phyloP scores from a whole-genome alignment of 75 land plant genomes.

The Sequoiadendron giganteum region DNA sequence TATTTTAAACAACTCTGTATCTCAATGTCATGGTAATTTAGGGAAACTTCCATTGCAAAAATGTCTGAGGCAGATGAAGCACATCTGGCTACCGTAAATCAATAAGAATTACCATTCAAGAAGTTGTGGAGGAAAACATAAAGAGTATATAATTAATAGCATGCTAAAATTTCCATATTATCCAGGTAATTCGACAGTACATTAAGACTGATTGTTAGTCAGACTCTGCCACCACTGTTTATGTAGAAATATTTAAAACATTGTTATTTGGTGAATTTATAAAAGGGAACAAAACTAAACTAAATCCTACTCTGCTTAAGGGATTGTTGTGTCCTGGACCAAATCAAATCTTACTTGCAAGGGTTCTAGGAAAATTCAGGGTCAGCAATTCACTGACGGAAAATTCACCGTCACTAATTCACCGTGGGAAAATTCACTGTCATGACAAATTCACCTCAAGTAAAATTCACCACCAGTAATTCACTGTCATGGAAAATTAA shows the following conservation, averaged over 20 bases:
- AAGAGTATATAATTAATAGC: neutral
- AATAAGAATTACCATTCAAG: neutral
- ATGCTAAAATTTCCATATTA: neutral
- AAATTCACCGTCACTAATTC: no score
- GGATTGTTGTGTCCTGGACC: neutral
- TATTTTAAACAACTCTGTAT: neutral
- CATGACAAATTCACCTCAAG: no score
- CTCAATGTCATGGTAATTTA: neutral
- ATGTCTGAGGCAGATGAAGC: neutral
- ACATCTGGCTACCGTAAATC: neutral
- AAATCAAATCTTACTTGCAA: neutral
- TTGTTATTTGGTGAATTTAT: neutral
- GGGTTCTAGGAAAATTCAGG: no score
- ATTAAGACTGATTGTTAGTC: neutral
- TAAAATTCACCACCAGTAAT: no score
- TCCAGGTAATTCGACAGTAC: neutral
- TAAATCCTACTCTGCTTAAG: neutral
- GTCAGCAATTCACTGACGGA: no score
- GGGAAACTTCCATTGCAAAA: neutral
- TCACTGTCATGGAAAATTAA: no score
- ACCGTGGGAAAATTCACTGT: no score
- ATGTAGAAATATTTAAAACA: neutral
- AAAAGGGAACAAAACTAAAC: neutral
- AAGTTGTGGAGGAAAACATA: neutral
- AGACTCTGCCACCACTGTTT: neutral